phyloP scores from a whole-genome alignment of 345 rosid genomes.

The Firmiana major region DNA sequence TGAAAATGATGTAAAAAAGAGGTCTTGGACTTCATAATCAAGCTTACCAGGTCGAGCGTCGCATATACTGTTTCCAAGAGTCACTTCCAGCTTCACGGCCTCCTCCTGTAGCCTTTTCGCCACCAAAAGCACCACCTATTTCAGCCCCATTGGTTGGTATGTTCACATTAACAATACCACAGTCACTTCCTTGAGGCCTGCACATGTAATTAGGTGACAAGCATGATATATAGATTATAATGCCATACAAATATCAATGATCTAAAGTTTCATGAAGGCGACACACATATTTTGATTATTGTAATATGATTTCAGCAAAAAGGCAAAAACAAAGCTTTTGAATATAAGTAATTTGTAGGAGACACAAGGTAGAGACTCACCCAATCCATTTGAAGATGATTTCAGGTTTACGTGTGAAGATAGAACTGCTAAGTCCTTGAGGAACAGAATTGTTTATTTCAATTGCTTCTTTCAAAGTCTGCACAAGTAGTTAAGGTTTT shows the following conservation, averaged over 20 bases:
- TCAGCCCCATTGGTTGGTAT: conserved; percentile 98
- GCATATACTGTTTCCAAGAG: conserved; percentile 99
- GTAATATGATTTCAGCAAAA: neutral
- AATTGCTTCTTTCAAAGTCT: conserved; percentile 84
- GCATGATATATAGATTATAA: neutral
- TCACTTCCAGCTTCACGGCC: conserved; percentile 99
- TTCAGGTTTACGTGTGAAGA: conserved; percentile 77
- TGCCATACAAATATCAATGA: neutral
- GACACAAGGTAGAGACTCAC: conserved; percentile 31
- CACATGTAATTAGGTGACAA: conserved; percentile 4
- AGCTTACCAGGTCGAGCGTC: conserved; percentile 89
- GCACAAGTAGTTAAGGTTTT: conserved; percentile 19
- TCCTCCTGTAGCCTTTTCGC: conserved; percentile 94
- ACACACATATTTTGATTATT: neutral
- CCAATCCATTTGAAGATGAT: conserved; percentile 87
- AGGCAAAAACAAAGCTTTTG: neutral
- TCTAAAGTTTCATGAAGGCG: neutral
- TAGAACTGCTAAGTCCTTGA: conserved; percentile 93
- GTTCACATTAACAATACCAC: conserved; percentile 92
- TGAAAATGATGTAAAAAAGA: neutral
- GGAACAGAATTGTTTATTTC: conserved; percentile 90
- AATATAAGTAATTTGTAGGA: neutral
- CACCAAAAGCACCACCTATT: conserved; percentile 97
- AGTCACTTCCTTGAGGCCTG: conserved; percentile 93
- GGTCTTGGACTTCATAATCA: neutral